Evolutionary conservation across 768 basidiomycete species (phyloP).

Genomic region (Tricholoma sp.): DNA sequence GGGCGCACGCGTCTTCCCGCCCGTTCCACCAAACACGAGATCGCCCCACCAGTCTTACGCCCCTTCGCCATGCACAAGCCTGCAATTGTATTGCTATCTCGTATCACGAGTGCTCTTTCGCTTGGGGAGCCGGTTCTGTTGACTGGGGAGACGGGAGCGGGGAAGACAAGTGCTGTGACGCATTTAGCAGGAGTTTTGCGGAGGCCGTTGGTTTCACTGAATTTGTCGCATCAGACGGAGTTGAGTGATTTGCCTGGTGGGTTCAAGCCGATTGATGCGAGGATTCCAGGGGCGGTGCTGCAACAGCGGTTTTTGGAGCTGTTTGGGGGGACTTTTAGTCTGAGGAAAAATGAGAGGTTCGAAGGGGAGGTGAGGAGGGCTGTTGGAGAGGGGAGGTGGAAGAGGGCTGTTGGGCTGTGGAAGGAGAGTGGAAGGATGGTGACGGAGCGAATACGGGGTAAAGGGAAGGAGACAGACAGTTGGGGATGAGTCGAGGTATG

Average conservation of each 20-base stretch:
- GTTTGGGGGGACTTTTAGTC: slow-evolving; percentile 84
- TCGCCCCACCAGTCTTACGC: slow-evolving; percentile 30
- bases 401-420: slow-evolving; percentile 78
- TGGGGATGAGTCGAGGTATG: slow-evolving; percentile 19
- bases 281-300: slow-evolving; percentile 65
- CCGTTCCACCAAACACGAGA: slow-evolving; percentile 30
- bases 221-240: slow-evolving; percentile 95
- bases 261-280: slow-evolving; percentile 92
- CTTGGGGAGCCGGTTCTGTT: slow-evolving; percentile 82
- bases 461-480: slow-evolving; percentile 13
- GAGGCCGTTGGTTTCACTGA: slow-evolving; percentile 79
- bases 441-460: slow-evolving; percentile 50
- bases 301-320: slow-evolving; percentile 73
- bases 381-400: slow-evolving; percentile 81
- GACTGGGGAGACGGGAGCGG: slow-evolving; percentile 98
- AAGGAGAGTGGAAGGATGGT: slow-evolving; percentile 69
- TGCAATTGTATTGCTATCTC: slow-evolving; percentile 71
- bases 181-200: slow-evolving; percentile 78
- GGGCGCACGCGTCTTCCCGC: slow-evolving; percentile 58
- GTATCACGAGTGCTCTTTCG: slow-evolving; percentile 69
- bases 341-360: slow-evolving; percentile 83
- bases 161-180: slow-evolving; percentile 93
- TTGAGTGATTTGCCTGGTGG: slow-evolving; percentile 91
- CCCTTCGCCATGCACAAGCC: slow-evolving; percentile 91
- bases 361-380: slow-evolving; percentile 79